phyloP scores from a whole-genome alignment of 169 alveolate species.

The Perkinsus olseni region DNA sequence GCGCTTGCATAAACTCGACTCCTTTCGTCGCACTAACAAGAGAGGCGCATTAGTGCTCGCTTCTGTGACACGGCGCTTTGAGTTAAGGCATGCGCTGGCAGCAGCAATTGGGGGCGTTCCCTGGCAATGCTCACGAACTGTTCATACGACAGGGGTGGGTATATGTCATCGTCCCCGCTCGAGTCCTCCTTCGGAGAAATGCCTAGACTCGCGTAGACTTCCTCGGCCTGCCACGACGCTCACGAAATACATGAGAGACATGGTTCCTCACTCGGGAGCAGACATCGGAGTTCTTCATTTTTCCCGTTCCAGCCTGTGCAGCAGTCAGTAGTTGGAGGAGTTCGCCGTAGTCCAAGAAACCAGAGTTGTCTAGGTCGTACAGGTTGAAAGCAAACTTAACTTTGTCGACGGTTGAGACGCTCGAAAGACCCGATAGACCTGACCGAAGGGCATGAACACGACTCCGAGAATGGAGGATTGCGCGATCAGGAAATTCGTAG shows the following conservation, averaged over 20 bases:
- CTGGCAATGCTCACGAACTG: not conserved
- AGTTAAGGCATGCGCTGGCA: not conserved
- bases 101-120: not conserved
- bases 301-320: not conserved
- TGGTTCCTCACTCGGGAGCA: not conserved
- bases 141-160: not conserved
- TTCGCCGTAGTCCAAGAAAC: not conserved
- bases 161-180: not conserved
- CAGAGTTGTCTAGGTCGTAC: not conserved
- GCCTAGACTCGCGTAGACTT: not conserved
- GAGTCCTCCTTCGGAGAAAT: not conserved
- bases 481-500: no score
- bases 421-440: not conserved
- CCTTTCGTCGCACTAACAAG: not conserved
- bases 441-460: not conserved
- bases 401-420: not conserved
- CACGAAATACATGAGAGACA: not conserved
- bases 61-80: not conserved
- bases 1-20: not conserved
- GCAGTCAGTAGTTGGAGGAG: not conserved
- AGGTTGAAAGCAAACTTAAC: not conserved
- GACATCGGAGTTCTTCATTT: not conserved
- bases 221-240: not conserved
- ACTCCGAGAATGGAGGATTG: no score
- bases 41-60: not conserved